Evolutionary conservation across 805 yeast genomes (phyloP), one percentile per base, ranked within the genome.

Genomic region (Metschnikowia rubicola): DNA sequence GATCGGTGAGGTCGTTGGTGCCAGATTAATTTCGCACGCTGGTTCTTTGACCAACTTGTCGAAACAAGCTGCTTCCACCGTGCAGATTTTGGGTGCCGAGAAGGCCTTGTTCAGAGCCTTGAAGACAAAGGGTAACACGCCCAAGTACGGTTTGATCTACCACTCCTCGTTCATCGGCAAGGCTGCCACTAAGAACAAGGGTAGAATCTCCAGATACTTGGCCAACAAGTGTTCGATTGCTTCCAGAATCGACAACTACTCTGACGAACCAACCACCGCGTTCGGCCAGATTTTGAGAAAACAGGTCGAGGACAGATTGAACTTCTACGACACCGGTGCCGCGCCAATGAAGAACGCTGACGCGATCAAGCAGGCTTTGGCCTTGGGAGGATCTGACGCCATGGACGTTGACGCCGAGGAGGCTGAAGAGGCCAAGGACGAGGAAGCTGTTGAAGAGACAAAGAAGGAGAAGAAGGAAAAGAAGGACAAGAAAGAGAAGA

Each of bases 221-320:
- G 99, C 99, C 57, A 94, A 94, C 86, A 94, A 94, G 75, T 92
- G 98, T 81, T 86, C 99, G 36, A 92, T 94, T 74, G 99, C 99
- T 51, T 89, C 97, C 43, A 89, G 99, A 81, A 92, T 94, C 63
- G 99, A 94, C 75, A 89, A 89, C 76, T 94, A 89, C 72, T 86
- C 97, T 48, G 99, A 94, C 67, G 88, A 85, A 67, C 97, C 99
- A 63, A 78, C 89, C 38, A 86, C 85, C 53, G 88, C 81, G 44
- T 94, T 94, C 61, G 99, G 99, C 68, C 77, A 81, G 60, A 84
- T 91, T 47, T 81, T 94, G 71, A 91, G 89, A 79, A 81, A 88
- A 71, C 99, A 94, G 79, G 98, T 94, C 58, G 99, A 94, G 77
- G 97, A 94, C 73, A 87, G 99, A 75, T 80, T 94, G 64, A 86